Evolutionary conservation across 768 basidiomycete species (phyloP).

Genomic region (Roridomyces roridus): DNA sequence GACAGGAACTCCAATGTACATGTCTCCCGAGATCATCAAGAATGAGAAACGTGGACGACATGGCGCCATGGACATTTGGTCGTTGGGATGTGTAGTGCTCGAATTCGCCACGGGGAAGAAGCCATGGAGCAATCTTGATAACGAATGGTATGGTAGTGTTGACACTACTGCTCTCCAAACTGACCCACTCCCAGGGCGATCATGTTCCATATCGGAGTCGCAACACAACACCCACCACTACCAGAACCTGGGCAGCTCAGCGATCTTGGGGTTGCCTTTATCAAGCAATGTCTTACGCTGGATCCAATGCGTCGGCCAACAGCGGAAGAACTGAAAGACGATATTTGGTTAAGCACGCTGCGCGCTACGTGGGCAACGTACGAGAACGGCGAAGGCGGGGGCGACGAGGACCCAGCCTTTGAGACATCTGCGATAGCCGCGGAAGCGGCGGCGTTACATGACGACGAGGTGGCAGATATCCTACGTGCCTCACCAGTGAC

Average conservation of each 20-base stretch:
- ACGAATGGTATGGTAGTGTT: constrained; percentile 80
- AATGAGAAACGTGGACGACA: constrained; percentile 86
- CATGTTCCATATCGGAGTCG: constrained; percentile 99
- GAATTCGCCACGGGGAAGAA: constrained; percentile 97
- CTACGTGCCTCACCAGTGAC: constrained; percentile 56
- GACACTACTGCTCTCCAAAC: not conserved
- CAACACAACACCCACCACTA: constrained; percentile 94
- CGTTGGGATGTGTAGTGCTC: constrained; percentile 94
- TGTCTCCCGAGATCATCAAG: constrained; percentile 99
- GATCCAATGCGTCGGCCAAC: constrained; percentile 85
- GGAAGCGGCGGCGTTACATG: constrained; percentile 61
- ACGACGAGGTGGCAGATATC: constrained; percentile 66
- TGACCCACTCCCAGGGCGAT: constrained; percentile 76
- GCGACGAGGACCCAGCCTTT: constrained; percentile 47
- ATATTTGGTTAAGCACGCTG: constrained; percentile 90
- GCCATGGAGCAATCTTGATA: constrained; percentile 98
- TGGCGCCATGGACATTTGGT: constrained; percentile 99
- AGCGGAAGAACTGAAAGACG: constrained; percentile 83
- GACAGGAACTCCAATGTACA: constrained; percentile 99
- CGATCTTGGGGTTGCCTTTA: constrained; percentile 90
- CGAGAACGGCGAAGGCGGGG: constrained; percentile 65
- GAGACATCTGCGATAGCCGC: constrained; percentile 59
- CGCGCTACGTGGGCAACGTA: constrained; percentile 72
- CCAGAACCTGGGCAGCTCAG: constrained; percentile 92
- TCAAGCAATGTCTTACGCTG: constrained; percentile 88